phyloP scores from a whole-genome alignment of 1,284 basidiomycete genomes.

The Mycena citricolor region DNA sequence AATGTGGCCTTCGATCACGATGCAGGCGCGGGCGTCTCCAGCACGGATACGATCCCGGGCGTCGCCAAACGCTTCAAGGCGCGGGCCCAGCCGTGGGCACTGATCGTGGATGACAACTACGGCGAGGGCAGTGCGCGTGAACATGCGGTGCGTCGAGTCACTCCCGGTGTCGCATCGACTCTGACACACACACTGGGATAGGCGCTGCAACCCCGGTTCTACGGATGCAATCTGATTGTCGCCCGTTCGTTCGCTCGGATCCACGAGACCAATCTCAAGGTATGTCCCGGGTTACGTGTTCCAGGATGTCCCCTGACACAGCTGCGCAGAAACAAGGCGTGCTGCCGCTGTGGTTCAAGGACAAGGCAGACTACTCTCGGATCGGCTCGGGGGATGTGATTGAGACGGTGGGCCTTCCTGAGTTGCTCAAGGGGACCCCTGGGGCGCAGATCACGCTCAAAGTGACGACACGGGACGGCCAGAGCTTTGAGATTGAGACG shows the following conservation, averaged over 20 bases:
- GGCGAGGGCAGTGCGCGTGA: conserved; percentile 98
- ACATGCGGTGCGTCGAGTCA: conserved; percentile 60
- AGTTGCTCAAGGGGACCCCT: conserved; percentile 54
- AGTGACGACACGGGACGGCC: conserved; percentile 70
- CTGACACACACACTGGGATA: no score
- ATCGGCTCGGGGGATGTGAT: conserved; percentile 81
- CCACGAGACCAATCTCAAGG: conserved; percentile 97
- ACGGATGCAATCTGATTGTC: conserved; percentile 83
- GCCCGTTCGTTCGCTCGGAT: conserved; percentile 97
- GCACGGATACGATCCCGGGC: conserved; percentile 82
- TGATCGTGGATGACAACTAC: conserved; percentile 96
- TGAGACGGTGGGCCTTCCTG: conserved; percentile 49
- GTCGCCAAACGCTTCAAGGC: conserved; percentile 87
- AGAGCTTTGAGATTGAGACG: conserved; percentile 66
- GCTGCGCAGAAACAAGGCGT: conserved; percentile 86
- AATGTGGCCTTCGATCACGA: conserved; percentile 86
- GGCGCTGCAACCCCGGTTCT: conserved; percentile 94
- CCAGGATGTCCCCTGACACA: neutral
- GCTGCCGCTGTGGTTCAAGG: conserved; percentile 87
- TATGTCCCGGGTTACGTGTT: no score
- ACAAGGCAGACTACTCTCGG: conserved; percentile 80
- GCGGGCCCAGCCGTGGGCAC: conserved; percentile 85
- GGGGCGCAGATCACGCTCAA: conserved; percentile 59
- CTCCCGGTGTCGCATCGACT: no score
- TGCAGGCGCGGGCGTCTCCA: conserved; percentile 42